A percentile compares a stretch with the other conserved stretches of the same genome.
Evolutionary conservation across 2,329 filamentous ascomycete genomes (phyloP).

Genomic region (Xylariomycetidae sp.): DNA sequence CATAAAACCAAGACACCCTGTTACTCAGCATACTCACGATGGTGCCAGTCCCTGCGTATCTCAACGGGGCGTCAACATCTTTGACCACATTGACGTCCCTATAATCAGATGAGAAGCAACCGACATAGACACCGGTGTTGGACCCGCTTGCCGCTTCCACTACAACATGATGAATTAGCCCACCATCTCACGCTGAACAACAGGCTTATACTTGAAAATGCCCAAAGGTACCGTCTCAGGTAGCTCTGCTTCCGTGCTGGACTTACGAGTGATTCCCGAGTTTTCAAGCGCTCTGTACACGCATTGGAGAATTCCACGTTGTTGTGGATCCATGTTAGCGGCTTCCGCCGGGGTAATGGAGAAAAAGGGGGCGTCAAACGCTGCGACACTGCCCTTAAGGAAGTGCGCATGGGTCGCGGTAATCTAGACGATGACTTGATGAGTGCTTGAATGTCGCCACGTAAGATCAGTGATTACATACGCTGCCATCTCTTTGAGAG

Average conservation of each 20-base stretch:
- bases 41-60: conserved; percentile 5
- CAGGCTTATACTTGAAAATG: too few relatives aligned
- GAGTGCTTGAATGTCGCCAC: too few relatives aligned
- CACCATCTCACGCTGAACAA: too few relatives aligned
- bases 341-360: conserved; percentile 5
- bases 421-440: conserved; percentile 3
- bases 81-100: conserved; percentile 3
- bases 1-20: conserved; percentile 7
- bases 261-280: conserved; percentile 2
- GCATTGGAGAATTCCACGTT: conserved; percentile 7
- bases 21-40: conserved; percentile 3
- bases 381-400: conserved; percentile 4
- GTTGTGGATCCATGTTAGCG: conserved; percentile 6
- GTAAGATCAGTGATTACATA: too few relatives aligned
- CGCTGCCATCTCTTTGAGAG: conserved; percentile 5
- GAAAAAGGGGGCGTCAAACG: conserved; percentile 8
- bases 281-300: conserved; percentile 6
- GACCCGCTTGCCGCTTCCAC: conserved; percentile 9
- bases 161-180: not conserved
- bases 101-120: conserved; percentile 11
- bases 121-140: conserved; percentile 14
- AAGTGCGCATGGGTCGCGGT: conserved; percentile 7
- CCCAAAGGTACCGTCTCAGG: too few relatives aligned
- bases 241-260: too few relatives aligned
- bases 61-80: conserved; percentile 3